phyloP scores from a whole-genome alignment of 371 early-diverging fungal species.

The Phascolomyces articulosus region DNA sequence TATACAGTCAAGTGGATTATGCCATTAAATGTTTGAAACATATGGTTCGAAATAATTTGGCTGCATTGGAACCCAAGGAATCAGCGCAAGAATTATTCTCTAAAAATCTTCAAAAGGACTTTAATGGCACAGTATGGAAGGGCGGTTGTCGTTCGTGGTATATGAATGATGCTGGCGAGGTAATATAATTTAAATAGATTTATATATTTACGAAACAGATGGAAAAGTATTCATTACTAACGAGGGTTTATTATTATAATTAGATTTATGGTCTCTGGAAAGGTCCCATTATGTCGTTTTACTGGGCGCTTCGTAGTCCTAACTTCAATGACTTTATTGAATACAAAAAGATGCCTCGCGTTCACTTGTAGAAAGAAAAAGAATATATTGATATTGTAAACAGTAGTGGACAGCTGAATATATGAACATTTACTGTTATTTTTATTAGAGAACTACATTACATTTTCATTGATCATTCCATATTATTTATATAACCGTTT shows the following conservation, averaged over 20 bases:
- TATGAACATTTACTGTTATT: too few species aligned
- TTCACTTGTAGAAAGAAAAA: too few species aligned
- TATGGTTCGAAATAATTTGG: constrained; percentile 10
- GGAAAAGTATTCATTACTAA: neutral
- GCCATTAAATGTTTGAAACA: constrained; percentile 23
- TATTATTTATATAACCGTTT: too few species aligned
- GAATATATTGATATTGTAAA: too few species aligned
- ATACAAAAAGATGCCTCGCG: neutral
- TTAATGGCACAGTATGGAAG: constrained; percentile 29
- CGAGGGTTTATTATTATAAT: neutral
- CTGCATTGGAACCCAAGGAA: constrained; percentile 24
- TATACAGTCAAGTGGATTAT: constrained; percentile 26
- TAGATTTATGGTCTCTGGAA: constrained; percentile 1
- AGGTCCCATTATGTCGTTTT: neutral
- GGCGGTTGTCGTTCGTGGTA: constrained; percentile 19
- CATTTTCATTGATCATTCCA: too few species aligned
- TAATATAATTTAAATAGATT: neutral
- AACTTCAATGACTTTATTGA: neutral
- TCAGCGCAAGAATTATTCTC: constrained; percentile 23
- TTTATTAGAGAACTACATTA: too few species aligned
- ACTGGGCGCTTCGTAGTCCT: neutral
- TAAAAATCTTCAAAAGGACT: constrained; percentile 16
- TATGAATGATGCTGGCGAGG: constrained; percentile 2
- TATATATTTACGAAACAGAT: neutral
- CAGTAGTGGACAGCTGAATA: too few species aligned